phyloP scores from a whole-genome alignment of 768 basidiomycete species.

The Russula lepida region DNA sequence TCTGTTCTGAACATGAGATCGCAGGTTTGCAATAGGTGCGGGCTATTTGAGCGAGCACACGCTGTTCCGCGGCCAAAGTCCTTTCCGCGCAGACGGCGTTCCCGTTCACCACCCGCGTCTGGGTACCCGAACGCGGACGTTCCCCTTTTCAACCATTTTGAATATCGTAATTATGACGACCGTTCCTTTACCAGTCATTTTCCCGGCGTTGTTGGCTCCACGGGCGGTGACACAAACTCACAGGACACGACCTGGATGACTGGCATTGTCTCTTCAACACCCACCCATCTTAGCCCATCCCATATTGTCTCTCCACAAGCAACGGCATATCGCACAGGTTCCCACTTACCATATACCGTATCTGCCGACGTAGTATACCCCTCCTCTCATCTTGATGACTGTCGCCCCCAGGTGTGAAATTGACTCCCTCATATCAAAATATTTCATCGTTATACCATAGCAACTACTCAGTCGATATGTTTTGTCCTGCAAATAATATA shows the following conservation, averaged over 20 bases:
- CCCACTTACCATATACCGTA: background rate
- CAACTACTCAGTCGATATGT: background rate
- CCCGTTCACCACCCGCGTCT: background rate
- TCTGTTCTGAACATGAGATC: background rate
- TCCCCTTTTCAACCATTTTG: background rate
- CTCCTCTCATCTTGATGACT: background rate
- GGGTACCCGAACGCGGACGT: no score
- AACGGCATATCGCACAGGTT: background rate
- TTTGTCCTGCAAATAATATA: background rate
- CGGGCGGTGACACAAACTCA: background rate
- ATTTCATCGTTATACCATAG: background rate
- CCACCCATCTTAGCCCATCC: background rate
- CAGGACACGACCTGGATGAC: background rate
- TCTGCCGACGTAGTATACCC: background rate
- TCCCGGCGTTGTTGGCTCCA: background rate
- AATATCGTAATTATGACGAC: background rate
- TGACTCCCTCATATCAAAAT: background rate
- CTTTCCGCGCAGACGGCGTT: conserved; percentile 5
- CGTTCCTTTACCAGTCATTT: background rate
- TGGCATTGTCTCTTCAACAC: background rate
- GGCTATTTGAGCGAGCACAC: conserved; percentile 72
- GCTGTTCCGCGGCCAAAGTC: conserved; percentile 52
- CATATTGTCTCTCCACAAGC: background rate
- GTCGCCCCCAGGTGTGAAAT: background rate
- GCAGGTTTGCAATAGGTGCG: conserved; percentile 48